These are phyloP conservation scores for Cladosporium velox DNA, from an alignment of 2,329 filamentous ascomycete genomes.

Conservation along the genomic window DNA sequence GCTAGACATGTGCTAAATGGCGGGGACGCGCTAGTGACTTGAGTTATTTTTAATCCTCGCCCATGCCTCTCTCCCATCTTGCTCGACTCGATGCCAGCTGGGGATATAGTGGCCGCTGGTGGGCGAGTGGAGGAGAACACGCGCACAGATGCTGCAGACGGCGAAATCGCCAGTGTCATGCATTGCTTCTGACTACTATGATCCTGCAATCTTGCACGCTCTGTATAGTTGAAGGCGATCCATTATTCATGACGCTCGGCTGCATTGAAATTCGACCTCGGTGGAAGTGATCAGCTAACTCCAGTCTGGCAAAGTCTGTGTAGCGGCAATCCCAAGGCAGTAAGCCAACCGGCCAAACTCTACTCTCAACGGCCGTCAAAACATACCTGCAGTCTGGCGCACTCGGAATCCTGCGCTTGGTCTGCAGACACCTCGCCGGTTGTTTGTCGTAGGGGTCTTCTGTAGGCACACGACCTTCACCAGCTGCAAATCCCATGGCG, in stretches of 20 bases:
- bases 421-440: too few species aligned
- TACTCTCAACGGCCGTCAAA: conserved; percentile 15
- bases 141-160: not conserved
- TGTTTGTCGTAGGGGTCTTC: not conserved
- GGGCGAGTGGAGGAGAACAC: conserved; percentile 1
- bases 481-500: not conserved
- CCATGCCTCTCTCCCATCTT: not conserved
- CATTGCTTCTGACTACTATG: not conserved
- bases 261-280: not conserved
- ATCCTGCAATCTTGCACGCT: not conserved
- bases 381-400: not conserved
- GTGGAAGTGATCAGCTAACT: not conserved
- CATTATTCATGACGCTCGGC: not conserved
- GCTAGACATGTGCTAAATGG: conserved; percentile 12
- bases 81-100: not conserved
- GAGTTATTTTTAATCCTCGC: conserved; percentile 5
- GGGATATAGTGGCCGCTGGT: not conserved
- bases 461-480: not conserved
- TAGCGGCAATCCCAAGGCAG: conserved; percentile 2
- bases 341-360: not conserved
- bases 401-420: not conserved
- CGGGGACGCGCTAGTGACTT: not conserved
- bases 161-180: not conserved
- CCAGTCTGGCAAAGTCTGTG: conserved; percentile 5
- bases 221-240: not conserved